phyloP scores from a whole-genome alignment of 2,329 filamentous ascomycete species.

The Ceratocystis eucalypticola region DNA sequence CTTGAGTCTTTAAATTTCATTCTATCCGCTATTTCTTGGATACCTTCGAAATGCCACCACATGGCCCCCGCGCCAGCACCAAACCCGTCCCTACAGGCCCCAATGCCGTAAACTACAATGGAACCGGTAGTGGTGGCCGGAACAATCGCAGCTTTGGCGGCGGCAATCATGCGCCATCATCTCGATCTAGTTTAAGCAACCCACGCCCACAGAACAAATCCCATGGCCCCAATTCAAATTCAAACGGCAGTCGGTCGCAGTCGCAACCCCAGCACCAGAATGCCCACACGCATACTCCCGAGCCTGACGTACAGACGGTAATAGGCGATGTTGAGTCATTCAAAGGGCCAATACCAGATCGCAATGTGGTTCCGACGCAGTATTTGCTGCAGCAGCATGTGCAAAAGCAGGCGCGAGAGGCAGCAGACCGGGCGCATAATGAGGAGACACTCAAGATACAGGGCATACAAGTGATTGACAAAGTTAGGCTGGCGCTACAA shows the following conservation, averaged over 20 bases:
- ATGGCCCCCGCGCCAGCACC: conserved; percentile 6
- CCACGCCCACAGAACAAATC: conserved; percentile 1
- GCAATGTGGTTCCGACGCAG: conserved; percentile 42
- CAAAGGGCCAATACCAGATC: conserved; percentile 35
- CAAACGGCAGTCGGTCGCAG: conserved; percentile 6
- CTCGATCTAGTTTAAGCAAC: neutral
- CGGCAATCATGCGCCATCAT: neutral
- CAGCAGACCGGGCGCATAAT: conserved; percentile 54
- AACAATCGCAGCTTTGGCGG: conserved; percentile 4
- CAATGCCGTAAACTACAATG: conserved; percentile 4
- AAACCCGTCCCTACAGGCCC: conserved; percentile 10
- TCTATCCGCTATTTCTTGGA: neutral
- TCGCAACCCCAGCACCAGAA: conserved; percentile 5
- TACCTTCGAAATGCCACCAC: neutral
- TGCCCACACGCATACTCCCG: conserved; percentile 3
- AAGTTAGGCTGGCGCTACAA: conserved; percentile 62
- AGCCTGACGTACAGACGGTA: conserved; percentile 16
- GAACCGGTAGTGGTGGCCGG: conserved; percentile 5
- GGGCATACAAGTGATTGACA: conserved; percentile 80
- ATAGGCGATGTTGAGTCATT: conserved; percentile 15
- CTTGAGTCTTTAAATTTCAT: neutral
- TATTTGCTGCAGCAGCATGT: conserved; percentile 76
- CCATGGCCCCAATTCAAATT: neutral
- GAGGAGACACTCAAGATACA: conserved; percentile 73
- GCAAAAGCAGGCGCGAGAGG: conserved; percentile 55